These are phyloP conservation scores for Misopates orontium DNA, from an alignment of 257 asterid species.

Conservation along the genomic window DNA sequence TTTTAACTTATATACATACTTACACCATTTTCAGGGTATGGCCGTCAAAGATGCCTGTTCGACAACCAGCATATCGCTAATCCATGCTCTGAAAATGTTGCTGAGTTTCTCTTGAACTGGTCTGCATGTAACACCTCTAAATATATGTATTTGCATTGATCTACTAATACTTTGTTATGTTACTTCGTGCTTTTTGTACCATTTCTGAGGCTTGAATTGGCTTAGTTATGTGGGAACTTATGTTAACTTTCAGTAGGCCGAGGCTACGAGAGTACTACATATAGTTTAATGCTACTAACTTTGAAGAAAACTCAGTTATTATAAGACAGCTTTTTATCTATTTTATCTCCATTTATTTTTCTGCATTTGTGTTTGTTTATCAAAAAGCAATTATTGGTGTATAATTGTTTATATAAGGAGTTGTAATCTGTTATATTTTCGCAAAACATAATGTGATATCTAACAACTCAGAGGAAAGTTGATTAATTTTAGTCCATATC, in stretches of 20 bases:
- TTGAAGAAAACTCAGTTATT: no score
- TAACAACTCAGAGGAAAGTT: no score
- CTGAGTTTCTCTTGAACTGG: slow-evolving; percentile 32
- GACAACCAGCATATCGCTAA: slow-evolving; percentile 63
- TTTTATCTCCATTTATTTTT: no score
- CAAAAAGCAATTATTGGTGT: slow-evolving; percentile 13
- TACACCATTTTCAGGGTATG: slow-evolving; percentile 89
- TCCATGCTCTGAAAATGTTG: slow-evolving; percentile 45
- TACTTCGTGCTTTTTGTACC: slow-evolving; percentile 41
- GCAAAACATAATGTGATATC: no score
- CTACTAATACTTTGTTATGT: slow-evolving; percentile 41
- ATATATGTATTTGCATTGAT: slow-evolving; percentile 35
- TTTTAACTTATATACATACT: no score
- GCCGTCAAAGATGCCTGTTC: slow-evolving; percentile 84
- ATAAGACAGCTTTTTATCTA: no score
- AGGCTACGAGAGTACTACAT: slow-evolving; percentile 30
- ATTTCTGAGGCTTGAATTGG: slow-evolving; percentile 44
- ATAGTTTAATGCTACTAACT: slow-evolving; percentile 28
- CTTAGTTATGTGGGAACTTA: slow-evolving; percentile 38
- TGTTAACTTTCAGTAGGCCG: slow-evolving; percentile 34
- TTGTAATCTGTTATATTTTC: no score
- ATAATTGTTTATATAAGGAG: not conserved
- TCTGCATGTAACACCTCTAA: not conserved
- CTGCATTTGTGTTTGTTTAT: no score
- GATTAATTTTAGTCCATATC: no score